A percentile compares a stretch with the other conserved stretches of the same genome.
Conservation (phyloP, 1,139 yeast species). For the Kodamaea anthophila region DNA sequence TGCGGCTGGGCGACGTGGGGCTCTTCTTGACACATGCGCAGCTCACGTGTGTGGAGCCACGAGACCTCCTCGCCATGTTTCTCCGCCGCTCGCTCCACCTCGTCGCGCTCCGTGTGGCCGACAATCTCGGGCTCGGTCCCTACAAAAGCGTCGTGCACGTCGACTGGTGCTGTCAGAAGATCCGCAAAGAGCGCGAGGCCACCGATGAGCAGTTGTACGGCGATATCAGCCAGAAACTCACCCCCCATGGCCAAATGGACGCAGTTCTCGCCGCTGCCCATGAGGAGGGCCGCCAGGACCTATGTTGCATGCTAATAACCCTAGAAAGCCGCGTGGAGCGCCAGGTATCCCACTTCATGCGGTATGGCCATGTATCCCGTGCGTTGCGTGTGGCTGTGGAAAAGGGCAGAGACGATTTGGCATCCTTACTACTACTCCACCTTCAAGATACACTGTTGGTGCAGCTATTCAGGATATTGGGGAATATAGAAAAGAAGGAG, state of each 20-base stretch:
- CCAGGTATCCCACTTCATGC: constrained; percentile 59
- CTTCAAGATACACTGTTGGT: constrained; percentile 37
- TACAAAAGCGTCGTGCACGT: constrained; percentile 56
- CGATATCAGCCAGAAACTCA: constrained; percentile 33
- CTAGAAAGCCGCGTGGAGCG: constrained; percentile 62
- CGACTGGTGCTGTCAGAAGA: constrained; percentile 79
- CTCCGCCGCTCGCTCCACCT: constrained; percentile 57
- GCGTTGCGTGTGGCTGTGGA: constrained; percentile 69
- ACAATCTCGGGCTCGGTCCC: constrained; percentile 37
- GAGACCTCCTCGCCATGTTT: constrained; percentile 51
- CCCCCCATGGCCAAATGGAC: constrained; percentile 29
- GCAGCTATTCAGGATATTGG: constrained; percentile 36
- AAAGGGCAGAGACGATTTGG: constrained; percentile 59
- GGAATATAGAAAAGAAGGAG: constrained; percentile 31
- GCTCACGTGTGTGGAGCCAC: constrained; percentile 43
- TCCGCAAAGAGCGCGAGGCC: constrained; percentile 46
- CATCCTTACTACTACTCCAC: constrained; percentile 52
- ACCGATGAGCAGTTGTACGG: constrained; percentile 56
- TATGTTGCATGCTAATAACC: constrained; percentile 61
- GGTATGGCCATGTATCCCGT: constrained; percentile 64
- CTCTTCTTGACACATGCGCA: constrained; percentile 60
- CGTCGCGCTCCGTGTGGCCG: constrained; percentile 57
- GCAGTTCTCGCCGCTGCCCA: constrained; percentile 65
- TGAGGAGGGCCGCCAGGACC: constrained; percentile 71
- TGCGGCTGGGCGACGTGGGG: constrained; percentile 61